These are phyloP conservation scores for Antarctomyces pellizariae DNA, from an alignment of 495 filamentous ascomycete species.

Conservation along the genomic window DNA sequence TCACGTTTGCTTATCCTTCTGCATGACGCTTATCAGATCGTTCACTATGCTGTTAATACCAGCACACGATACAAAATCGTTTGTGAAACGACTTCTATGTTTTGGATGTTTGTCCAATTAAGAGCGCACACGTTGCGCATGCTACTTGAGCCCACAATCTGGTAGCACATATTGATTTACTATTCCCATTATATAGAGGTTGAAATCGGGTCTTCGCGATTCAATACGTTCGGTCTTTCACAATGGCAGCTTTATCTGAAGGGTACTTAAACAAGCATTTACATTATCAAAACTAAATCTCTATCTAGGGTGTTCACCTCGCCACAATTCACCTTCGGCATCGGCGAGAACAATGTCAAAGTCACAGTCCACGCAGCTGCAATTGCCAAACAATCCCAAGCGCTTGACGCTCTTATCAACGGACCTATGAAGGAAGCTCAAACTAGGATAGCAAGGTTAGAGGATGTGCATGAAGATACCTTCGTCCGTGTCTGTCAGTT, in stretches of 20 bases:
- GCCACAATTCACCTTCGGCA: constrained; percentile 4
- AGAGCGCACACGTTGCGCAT: too few species aligned
- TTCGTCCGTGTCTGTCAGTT: constrained; percentile 9
- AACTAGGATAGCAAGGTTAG: constrained; percentile 4
- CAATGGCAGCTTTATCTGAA: constrained; percentile 2
- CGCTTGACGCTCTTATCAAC: constrained; percentile 7
- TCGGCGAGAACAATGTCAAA: constrained; percentile 3
- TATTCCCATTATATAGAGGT: too few species aligned
- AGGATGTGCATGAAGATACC: constrained; percentile 9
- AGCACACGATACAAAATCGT: too few species aligned
- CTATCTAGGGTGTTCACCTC: constrained; percentile 5
- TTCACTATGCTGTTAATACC: too few species aligned
- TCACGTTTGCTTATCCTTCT: too few species aligned
- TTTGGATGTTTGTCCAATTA: too few species aligned
- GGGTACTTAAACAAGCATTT: constrained; percentile 1
- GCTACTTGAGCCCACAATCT: too few species aligned
- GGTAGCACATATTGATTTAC: too few species aligned
- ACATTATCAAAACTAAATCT: constrained; percentile 3
- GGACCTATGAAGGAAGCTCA: constrained; percentile 8
- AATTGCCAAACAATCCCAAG: constrained; percentile 7
- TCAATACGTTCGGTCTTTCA: too few species aligned
- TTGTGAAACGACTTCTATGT: too few species aligned
- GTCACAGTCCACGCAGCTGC: constrained; percentile 8
- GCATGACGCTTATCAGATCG: too few species aligned
- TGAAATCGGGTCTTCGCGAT: too few species aligned